Evolutionary conservation across 768 basidiomycete species (phyloP).

Genomic region (Austroboletus eburneus): DNA sequence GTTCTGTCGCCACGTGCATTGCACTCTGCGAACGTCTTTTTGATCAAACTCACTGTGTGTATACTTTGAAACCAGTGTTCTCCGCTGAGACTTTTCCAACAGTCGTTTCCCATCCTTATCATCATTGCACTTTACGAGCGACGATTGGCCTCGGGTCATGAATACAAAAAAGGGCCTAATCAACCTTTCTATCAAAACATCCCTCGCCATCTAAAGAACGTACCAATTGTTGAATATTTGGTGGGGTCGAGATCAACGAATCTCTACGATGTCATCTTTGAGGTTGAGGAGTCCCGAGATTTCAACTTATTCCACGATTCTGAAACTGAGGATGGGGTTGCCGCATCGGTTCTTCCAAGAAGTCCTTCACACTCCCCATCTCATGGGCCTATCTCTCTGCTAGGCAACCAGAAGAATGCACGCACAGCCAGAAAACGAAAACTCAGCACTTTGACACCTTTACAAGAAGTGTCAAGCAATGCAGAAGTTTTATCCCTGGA

Average conservation of each 20-base stretch:
- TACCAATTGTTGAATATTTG: conserved; percentile 71
- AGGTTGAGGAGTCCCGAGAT: conserved; percentile 51
- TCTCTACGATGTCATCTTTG: conserved; percentile 76
- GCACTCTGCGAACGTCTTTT: conserved; percentile 82
- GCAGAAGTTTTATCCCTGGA: conserved; percentile 29
- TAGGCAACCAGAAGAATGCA: conserved; percentile 10
- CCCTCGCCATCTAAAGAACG: conserved; percentile 66
- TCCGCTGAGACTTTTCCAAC: neutral
- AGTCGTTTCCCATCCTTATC: conserved; percentile 77
- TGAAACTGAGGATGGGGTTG: conserved; percentile 37
- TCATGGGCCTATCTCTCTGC: neutral
- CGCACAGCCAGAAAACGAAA: conserved; percentile 21
- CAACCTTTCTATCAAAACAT: conserved; percentile 59
- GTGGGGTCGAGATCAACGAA: conserved; percentile 67
- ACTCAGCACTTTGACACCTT: conserved; percentile 22
- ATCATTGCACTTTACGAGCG: conserved; percentile 79
- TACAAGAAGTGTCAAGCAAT: conserved; percentile 27
- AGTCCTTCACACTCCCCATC: conserved; percentile 12
- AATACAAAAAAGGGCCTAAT: conserved; percentile 48
- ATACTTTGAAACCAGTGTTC: neutral
- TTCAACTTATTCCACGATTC: conserved; percentile 48
- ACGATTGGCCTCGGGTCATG: conserved; percentile 52
- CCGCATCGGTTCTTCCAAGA: conserved; percentile 7
- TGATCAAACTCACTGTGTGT: conserved; percentile 75
- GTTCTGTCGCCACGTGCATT: conserved; percentile 69